phyloP scores from a whole-genome alignment of 2,329 filamentous ascomycete genomes.

The Penicillium digitatum region DNA sequence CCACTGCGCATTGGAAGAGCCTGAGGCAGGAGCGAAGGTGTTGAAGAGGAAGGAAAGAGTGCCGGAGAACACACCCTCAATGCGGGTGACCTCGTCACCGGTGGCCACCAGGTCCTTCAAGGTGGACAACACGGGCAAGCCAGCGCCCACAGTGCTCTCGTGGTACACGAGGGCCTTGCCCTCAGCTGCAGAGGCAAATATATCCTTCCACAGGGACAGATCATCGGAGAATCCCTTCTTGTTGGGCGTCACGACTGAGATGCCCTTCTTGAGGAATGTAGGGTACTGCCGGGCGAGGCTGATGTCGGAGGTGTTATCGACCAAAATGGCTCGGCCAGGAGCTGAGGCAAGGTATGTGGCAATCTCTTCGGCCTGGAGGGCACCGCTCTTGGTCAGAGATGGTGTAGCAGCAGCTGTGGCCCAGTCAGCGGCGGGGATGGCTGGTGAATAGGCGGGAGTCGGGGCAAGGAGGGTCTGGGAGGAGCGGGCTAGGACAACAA shows the following conservation, averaged over 20 bases:
- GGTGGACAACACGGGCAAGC: slow-evolving; percentile 87
- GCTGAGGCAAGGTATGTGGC: slow-evolving; percentile 73
- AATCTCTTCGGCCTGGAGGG: slow-evolving; percentile 63
- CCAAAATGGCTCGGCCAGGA: slow-evolving; percentile 73
- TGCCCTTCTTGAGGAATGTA: slow-evolving; percentile 69
- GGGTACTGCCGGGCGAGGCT: slow-evolving; percentile 82
- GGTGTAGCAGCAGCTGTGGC: slow-evolving; percentile 59
- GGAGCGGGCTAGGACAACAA: slow-evolving; percentile 82
- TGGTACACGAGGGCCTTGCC: slow-evolving; percentile 78
- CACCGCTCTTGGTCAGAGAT: slow-evolving; percentile 49
- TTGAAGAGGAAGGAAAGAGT: slow-evolving; percentile 99
- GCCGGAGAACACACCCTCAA: slow-evolving; percentile 95
- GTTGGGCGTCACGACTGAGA: slow-evolving; percentile 93
- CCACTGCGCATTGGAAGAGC: slow-evolving; percentile 64
- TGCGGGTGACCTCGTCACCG: slow-evolving; percentile 83
- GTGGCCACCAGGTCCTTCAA: slow-evolving; percentile 92
- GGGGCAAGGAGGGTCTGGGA: slow-evolving; percentile 73
- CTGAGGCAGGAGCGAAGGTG: slow-evolving; percentile 80
- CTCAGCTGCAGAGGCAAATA: slow-evolving; percentile 67
- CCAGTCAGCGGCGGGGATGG: slow-evolving; percentile 56
- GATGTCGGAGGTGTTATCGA: slow-evolving; percentile 94
- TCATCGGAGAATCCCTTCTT: slow-evolving; percentile 94
- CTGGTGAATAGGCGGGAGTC: slow-evolving; percentile 63
- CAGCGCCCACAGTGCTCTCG: slow-evolving; percentile 90
- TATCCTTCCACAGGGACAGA: slow-evolving; percentile 77